Conservation (phyloP, 179 eudicot genomes). For the Spinacia oleracea region DNA sequence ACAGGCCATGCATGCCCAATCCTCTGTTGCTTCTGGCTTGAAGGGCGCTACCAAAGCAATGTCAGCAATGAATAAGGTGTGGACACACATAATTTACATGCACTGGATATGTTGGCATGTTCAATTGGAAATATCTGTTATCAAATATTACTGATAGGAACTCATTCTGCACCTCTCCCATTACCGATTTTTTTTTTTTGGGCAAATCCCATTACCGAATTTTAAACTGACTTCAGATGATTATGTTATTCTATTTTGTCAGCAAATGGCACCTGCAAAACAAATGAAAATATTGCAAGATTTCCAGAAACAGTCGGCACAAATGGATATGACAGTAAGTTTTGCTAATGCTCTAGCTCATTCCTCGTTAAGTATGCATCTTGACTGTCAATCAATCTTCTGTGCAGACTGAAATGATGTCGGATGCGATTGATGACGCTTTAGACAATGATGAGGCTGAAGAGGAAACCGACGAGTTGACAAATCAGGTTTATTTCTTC, state of each 20-base stretch:
- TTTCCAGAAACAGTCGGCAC: constrained; percentile 93
- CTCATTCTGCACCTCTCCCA: background rate
- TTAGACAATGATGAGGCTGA: constrained; percentile 96
- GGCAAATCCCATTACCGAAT: background rate
- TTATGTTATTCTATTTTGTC: constrained; percentile 21
- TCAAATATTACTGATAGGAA: background rate
- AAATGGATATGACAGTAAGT: constrained; percentile 98
- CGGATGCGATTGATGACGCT: constrained; percentile 89
- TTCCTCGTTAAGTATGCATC: constrained; percentile 1
- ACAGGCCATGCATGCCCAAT: constrained; percentile 94
- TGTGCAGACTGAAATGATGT: constrained; percentile 96
- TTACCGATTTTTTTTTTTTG: background rate
- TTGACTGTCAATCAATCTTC: background rate
- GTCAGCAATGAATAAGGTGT: constrained; percentile 94
- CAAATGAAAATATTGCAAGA: constrained; percentile 76
- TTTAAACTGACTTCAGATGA: background rate
- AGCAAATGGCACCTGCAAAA: constrained; percentile 95
- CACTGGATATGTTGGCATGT: constrained; percentile 13
- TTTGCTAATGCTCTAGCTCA: constrained; percentile 3
- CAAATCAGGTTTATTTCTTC: constrained; percentile 64
- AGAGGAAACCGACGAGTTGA: constrained; percentile 92
- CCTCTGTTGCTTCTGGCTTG: constrained; percentile 91
- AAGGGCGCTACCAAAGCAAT: constrained; percentile 94
- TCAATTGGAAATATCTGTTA: background rate
- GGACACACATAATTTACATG: constrained; percentile 12